A percentile compares a stretch with the other conserved stretches of the same genome.
Conservation (phyloP, 2,329 filamentous ascomycete species). For the Penicillium sp. region DNA sequence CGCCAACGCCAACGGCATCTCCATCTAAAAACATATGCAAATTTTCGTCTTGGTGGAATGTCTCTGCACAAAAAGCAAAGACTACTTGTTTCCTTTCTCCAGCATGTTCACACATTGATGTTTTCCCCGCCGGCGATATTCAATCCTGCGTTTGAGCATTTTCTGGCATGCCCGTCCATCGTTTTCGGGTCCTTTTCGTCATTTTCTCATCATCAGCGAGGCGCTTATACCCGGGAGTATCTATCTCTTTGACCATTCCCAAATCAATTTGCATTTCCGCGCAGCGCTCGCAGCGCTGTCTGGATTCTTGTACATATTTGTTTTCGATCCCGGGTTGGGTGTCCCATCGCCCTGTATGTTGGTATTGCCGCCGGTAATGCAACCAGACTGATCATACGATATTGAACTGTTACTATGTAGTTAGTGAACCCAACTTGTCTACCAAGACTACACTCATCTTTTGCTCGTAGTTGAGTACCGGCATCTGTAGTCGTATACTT, state of each 20-base stretch:
- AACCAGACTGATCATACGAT: slow-evolving; percentile 4
- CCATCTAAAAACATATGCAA: slow-evolving; percentile 1
- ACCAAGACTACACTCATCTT: too few relatives aligned
- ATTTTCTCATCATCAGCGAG: slow-evolving; percentile 27
- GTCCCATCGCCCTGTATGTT: slow-evolving; percentile 1
- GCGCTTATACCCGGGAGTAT: slow-evolving; percentile 31
- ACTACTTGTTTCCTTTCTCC: slow-evolving; percentile 4
- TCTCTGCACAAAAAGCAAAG: too few relatives aligned
- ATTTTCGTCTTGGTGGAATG: background rate
- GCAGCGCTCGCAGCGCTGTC: background rate
- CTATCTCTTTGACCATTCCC: slow-evolving; percentile 6
- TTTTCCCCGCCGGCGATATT: slow-evolving; percentile 2
- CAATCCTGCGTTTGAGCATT: slow-evolving; percentile 12
- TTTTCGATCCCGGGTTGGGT: slow-evolving; percentile 16
- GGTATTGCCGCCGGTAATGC: background rate
- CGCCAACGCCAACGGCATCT: slow-evolving; percentile 25
- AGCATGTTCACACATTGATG: slow-evolving; percentile 1
- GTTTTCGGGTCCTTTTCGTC: slow-evolving; percentile 9
- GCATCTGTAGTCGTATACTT: too few relatives aligned
- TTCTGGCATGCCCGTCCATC: slow-evolving; percentile 1
- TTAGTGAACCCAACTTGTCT: too few relatives aligned
- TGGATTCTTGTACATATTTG: slow-evolving; percentile 7
- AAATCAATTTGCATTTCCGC: slow-evolving; percentile 4
- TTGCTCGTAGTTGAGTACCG: too few relatives aligned
- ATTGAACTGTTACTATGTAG: too few relatives aligned